Conservation (phyloP, 441 rosid genomes). For the Populus tomentosa region DNA sequence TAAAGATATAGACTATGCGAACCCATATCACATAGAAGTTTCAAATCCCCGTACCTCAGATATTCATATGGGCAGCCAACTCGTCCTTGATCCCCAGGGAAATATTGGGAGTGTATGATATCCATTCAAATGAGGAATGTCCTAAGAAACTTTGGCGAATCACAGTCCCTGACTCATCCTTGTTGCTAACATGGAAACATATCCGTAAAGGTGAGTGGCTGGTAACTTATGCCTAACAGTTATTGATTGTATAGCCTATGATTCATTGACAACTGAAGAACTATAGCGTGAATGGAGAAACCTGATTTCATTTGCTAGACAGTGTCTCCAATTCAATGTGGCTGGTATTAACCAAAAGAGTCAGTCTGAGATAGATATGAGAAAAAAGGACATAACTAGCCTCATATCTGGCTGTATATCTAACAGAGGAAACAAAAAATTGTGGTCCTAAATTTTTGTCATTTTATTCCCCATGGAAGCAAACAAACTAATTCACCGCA, state of each 20-base stretch:
- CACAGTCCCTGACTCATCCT: background rate
- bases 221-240: background rate
- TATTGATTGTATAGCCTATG: background rate
- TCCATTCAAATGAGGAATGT: background rate
- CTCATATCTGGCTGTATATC: background rate
- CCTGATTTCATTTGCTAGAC: background rate
- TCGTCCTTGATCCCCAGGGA: background rate
- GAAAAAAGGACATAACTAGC: background rate
- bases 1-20: background rate
- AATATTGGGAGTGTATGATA: background rate
- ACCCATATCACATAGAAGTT: background rate
- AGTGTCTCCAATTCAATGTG: background rate
- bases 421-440: background rate
- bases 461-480: background rate
- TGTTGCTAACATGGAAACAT: background rate
- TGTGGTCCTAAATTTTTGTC: background rate
- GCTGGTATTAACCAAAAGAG: background rate
- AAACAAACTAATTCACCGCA: background rate
- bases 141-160: background rate
- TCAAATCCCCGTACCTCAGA: background rate
- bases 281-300: background rate
- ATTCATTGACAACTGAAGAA: background rate
- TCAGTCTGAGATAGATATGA: constrained; percentile 1
- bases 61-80: background rate
- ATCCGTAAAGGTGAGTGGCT: background rate